Conservation (phyloP, 768 basidiomycete genomes). For the Trichaptum fuscoviolaceum region DNA sequence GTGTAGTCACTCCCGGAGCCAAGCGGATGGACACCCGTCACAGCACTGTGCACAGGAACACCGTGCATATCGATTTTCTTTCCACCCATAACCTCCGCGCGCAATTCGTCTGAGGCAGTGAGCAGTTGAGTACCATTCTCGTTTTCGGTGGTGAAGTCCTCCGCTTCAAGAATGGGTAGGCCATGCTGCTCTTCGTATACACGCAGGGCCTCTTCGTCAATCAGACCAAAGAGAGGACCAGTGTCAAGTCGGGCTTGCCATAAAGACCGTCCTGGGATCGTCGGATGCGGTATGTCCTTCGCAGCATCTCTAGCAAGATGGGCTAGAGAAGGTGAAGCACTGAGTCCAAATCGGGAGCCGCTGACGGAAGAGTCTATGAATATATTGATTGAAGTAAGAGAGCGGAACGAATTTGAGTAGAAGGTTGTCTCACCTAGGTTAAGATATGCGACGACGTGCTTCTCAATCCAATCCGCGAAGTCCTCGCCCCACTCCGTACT, state of each 20-base stretch:
- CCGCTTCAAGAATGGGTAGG: slow-evolving; percentile 14
- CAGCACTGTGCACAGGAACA: slow-evolving; percentile 9
- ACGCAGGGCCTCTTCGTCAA: slow-evolving; percentile 39
- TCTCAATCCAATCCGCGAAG: slow-evolving; percentile 72
- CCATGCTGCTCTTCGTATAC: slow-evolving; percentile 34
- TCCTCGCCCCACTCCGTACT: slow-evolving; percentile 95
- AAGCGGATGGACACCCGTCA: slow-evolving; percentile 47
- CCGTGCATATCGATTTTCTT: background rate
- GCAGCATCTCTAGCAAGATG: slow-evolving; percentile 68
- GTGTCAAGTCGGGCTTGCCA: slow-evolving; percentile 72
- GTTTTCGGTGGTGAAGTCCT: slow-evolving; percentile 19
- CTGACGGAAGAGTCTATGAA: slow-evolving; percentile 53
- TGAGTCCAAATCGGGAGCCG: slow-evolving; percentile 51
- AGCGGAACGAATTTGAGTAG: slow-evolving; percentile 8
- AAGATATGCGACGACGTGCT: slow-evolving; percentile 80
- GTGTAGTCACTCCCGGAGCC: slow-evolving; percentile 91
- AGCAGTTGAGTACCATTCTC: slow-evolving; percentile 8
- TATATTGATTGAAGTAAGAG: background rate
- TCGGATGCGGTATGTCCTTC: slow-evolving; percentile 69
- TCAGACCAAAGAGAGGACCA: slow-evolving; percentile 42
- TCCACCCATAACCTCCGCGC: slow-evolving; percentile 7
- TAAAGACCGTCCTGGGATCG: slow-evolving; percentile 53
- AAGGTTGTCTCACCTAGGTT: slow-evolving; percentile 50
- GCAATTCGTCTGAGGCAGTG: background rate
- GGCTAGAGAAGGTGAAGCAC: slow-evolving; percentile 78